Evolutionary conservation across 2,329 filamentous ascomycete genomes (phyloP).

Genomic region (Plenodomus tracheiphilus): DNA sequence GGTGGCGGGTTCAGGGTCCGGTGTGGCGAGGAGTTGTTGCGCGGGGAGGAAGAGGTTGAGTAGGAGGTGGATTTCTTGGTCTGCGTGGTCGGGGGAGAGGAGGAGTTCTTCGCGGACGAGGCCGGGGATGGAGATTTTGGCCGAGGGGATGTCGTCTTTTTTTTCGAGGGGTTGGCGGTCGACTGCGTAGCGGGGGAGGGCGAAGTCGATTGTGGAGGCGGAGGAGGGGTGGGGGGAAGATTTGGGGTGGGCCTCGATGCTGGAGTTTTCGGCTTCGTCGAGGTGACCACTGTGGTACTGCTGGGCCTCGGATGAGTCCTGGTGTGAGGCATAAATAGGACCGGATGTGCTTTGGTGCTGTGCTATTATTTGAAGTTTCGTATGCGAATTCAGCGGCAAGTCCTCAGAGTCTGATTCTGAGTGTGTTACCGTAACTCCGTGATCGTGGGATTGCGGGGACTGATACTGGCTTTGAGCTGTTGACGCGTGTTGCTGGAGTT

Average conservation of each 20-base stretch:
- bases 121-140: slow-evolving; percentile 44
- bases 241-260: slow-evolving; percentile 2
- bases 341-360: too few species aligned
- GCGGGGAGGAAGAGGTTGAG: slow-evolving; percentile 33
- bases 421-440: too few species aligned
- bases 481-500: too few species aligned
- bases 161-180: slow-evolving; percentile 10
- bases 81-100: slow-evolving; percentile 27
- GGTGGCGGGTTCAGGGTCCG: slow-evolving; percentile 23
- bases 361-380: too few species aligned
- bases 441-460: too few species aligned
- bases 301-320: too few species aligned
- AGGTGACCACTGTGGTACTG: neutral
- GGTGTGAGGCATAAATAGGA: too few species aligned
- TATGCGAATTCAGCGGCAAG: too few species aligned
- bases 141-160: slow-evolving; percentile 12
- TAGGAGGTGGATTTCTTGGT: slow-evolving; percentile 31
- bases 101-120: slow-evolving; percentile 40
- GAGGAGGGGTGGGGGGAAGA: neutral
- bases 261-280: slow-evolving; percentile 3
- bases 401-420: too few species aligned
- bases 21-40: slow-evolving; percentile 18
- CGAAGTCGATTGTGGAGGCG: slow-evolving; percentile 15
- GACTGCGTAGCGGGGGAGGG: slow-evolving; percentile 22
- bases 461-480: too few species aligned